These are phyloP conservation scores for Arctium lappa DNA, from an alignment of 129 eudicot genomes.

Conservation along the genomic window DNA sequence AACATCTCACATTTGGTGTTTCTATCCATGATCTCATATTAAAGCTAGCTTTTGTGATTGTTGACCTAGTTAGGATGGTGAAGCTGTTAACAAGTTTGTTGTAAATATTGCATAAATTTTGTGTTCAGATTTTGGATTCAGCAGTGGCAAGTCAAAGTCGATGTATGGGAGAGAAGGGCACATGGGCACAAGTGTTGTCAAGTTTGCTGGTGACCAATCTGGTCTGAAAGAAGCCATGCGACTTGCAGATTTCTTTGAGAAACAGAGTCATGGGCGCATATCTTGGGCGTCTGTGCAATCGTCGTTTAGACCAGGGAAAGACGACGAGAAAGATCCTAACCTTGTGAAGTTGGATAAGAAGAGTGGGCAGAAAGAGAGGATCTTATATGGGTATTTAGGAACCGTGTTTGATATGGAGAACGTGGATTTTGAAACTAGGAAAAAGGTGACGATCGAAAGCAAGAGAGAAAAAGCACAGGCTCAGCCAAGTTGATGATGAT, in stretches of 20 bases:
- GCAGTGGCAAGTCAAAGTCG: slow-evolving; percentile 79
- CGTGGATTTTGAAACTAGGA: slow-evolving; percentile 65
- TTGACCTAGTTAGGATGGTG: not conserved
- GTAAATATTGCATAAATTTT: slow-evolving; percentile 8
- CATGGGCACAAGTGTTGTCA: slow-evolving; percentile 63
- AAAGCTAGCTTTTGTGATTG: not conserved
- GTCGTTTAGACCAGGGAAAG: slow-evolving; percentile 36
- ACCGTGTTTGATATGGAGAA: slow-evolving; percentile 74
- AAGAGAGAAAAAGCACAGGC: slow-evolving; percentile 37
- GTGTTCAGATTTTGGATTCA: slow-evolving; percentile 69
- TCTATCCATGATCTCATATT: not conserved
- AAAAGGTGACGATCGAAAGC: slow-evolving; percentile 72
- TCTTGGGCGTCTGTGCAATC: slow-evolving; percentile 61
- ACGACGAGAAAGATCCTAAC: slow-evolving; percentile 66
- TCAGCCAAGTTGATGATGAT: not conserved
- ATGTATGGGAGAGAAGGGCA: slow-evolving; percentile 86
- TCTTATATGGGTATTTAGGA: slow-evolving; percentile 76
- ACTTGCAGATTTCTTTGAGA: slow-evolving; percentile 70
- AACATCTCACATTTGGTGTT: not conserved
- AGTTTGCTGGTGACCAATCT: slow-evolving; percentile 58
- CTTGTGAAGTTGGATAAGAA: slow-evolving; percentile 60
- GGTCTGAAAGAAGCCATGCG: slow-evolving; percentile 77
- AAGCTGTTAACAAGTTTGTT: not conserved
- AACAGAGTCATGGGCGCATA: slow-evolving; percentile 64
- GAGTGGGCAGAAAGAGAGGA: slow-evolving; percentile 72